These are phyloP conservation scores for Emydomyces testavorans DNA, from an alignment of 2,329 filamentous ascomycete genomes.

Conservation along the genomic window DNA sequence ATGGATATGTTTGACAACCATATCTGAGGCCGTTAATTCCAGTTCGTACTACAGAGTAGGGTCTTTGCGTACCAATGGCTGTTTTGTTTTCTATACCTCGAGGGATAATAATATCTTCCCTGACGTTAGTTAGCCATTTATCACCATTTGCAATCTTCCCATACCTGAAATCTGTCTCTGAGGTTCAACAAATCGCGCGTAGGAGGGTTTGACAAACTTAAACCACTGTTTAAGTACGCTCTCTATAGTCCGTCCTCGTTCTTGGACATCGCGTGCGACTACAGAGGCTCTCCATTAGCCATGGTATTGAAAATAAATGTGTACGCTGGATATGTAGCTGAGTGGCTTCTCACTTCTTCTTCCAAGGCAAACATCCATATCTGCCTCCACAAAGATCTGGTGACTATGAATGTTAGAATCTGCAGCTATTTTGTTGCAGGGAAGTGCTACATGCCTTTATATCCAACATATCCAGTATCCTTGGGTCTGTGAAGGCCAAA, in stretches of 20 bases:
- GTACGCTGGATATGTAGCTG: neutral
- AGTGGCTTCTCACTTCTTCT: conserved; percentile 55
- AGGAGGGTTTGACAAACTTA: conserved; percentile 89
- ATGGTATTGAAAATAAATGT: neutral
- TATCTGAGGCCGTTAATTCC: conserved; percentile 43
- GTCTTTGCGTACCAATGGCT: conserved; percentile 49
- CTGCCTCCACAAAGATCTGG: conserved; percentile 92
- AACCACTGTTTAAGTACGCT: conserved; percentile 99
- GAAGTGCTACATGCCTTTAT: conserved; percentile 56
- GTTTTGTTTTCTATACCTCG: conserved; percentile 90
- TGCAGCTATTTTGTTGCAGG: neutral
- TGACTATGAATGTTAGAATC: conserved; percentile 14
- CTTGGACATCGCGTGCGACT: conserved; percentile 79
- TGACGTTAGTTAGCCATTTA: conserved; percentile 4
- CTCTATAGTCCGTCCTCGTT: conserved; percentile 81
- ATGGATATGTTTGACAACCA: conserved; percentile 89
- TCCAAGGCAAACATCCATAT: conserved; percentile 85
- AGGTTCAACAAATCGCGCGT: conserved; percentile 83
- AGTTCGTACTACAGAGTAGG: neutral
- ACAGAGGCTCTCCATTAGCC: conserved; percentile 3
- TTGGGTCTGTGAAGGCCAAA: conserved; percentile 78
- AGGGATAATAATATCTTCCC: conserved; percentile 76
- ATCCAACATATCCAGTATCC: conserved; percentile 76
- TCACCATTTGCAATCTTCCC: conserved; percentile 17
- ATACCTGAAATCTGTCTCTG: conserved; percentile 73